These are phyloP conservation scores for Pythium diclinum DNA, from an alignment of 352 stramenopile genomes.

Conservation along the genomic window DNA sequence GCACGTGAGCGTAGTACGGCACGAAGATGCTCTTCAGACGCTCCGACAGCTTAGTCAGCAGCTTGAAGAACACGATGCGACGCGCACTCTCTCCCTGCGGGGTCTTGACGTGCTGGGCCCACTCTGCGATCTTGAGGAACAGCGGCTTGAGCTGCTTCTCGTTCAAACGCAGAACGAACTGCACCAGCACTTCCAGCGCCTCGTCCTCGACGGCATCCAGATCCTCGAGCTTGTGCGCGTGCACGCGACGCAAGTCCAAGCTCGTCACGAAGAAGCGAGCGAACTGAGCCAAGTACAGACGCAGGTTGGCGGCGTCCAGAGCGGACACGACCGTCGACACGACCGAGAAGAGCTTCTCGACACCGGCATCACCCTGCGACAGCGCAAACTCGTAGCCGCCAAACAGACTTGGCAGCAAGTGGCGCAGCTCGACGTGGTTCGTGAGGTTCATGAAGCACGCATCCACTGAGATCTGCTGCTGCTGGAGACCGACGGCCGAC, in stretches of 20 bases:
- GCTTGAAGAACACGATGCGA: conserved; percentile 78
- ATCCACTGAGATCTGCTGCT: conserved; percentile 58
- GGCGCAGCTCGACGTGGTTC: conserved; percentile 70
- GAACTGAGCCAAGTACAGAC: conserved; percentile 67
- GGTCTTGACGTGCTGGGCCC: conserved; percentile 49
- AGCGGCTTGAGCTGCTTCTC: conserved; percentile 89
- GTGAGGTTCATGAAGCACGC: conserved; percentile 61
- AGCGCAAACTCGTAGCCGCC: conserved; percentile 67
- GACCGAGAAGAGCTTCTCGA: conserved; percentile 68
- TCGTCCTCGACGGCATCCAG: conserved; percentile 75
- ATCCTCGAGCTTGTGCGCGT: conserved; percentile 48
- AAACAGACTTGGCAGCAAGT: conserved; percentile 69
- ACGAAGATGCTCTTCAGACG: conserved; percentile 86
- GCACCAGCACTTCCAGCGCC: conserved; percentile 66
- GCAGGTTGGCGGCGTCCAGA: conserved; percentile 50
- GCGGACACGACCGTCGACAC: conserved; percentile 59
- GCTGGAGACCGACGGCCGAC: conserved; percentile 8
- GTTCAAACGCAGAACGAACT: conserved; percentile 85
- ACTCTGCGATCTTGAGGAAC: conserved; percentile 84
- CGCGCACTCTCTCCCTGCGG: conserved; percentile 38
- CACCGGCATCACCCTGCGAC: conserved; percentile 43
- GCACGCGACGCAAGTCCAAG: conserved; percentile 71
- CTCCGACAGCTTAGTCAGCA: conserved; percentile 77
- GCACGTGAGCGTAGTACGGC: conserved; percentile 80
- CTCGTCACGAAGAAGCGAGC: conserved; percentile 82